Base-by-base conservation (phyloP, 495 filamentous ascomycete genomes). In the Hypoxylon fuscum region DNA sequence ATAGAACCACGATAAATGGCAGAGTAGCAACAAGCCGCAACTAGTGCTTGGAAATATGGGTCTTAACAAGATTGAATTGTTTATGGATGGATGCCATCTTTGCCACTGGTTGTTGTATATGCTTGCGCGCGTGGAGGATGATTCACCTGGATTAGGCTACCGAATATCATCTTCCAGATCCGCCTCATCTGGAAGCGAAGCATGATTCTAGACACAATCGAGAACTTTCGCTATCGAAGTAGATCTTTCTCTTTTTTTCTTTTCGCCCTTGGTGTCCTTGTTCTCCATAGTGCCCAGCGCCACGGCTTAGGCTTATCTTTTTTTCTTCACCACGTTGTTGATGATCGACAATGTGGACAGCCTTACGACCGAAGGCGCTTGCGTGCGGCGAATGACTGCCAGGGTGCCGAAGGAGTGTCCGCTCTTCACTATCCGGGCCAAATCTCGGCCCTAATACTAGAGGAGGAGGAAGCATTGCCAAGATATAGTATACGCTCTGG, bases 371-470 rank as follows among this genome's bases (percentile, higher is more conserved):
- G 56, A 60, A 29, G 17, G 25, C 25, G 25, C 25, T 27, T 14
- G 35, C 12, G 18, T 34, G 25, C 45, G 49, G 37, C 48, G 51
- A 38, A 20, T 41, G 12, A 18, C 35, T 46, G 40, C 63, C 10
- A 54, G 52, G 51, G 43, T 59, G 22, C 48, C 29, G 18, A 63
- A 63, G 25, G 37, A 37, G 29, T 23, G 48, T 38, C 58, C 58
- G 27, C 47, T 41, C 37, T 9, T 68, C 64, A 62, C 59, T 68
- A 68, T 59, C 53, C 64, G 64, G 64, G 38, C 64, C 25, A 68
- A 68, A 62, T 68, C 23, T 68, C 64, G 64, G 64, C 54, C 59
- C 59, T 63, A 68, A 68, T 68, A 58, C 25, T 54, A 55, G 53
- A 59, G n/a, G 59, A 59, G 53, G 49, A 63, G 53, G 49, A 63